Base-by-base conservation (phyloP, 768 basidiomycete genomes). In the Suillus occidentalis region DNA sequence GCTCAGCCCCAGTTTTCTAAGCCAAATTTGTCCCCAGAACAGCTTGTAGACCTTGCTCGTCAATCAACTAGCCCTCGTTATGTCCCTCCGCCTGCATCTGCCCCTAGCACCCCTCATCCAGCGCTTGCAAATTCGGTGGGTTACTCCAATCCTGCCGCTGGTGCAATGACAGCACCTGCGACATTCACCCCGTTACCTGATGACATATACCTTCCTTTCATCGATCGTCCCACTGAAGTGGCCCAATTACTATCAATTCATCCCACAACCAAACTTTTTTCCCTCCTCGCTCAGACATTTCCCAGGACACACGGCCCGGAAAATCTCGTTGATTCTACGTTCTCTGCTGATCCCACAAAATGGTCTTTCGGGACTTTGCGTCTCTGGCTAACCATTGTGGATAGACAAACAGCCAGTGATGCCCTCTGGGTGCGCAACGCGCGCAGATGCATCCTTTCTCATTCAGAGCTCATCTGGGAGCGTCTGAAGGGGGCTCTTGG, bases 391-490 rank as follows among this genome's bases (percentile, higher is more conserved):
- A 90, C 85, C 18, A 80, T 78, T 52, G 77, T 87, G 34, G 83
- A 89, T 66, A 84, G 93, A 13, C 80, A 85, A 45, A 77, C 86
- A 39, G 87, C 83, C 0, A 81, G 87, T 3, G 95, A 97, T 70
- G 81, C 83, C 22, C 71, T 86, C 37, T 97, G 93, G 92, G 86
- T 89, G 55, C 81, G 83, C 70, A 84, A 85, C 12, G 85, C 88
- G 0, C 87, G 93, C n/a, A 83, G 82, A 62, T 94, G 93, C 70
- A 85, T 97, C 69, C 80, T 91, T 25, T 77, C 85, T 31, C 89
- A 89, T 68, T 90, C 88, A 16, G 94, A 96, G 71, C 85, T 94
- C 47, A 89, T 96, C 63, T 97, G 95, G 95, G 94, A 96, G 75
- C 85, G 94, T 63, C 80, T 96, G 71, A 95, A 95, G 71, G 90